Conservation (phyloP, 306 rosid species). For the Abrus precatorius region DNA sequence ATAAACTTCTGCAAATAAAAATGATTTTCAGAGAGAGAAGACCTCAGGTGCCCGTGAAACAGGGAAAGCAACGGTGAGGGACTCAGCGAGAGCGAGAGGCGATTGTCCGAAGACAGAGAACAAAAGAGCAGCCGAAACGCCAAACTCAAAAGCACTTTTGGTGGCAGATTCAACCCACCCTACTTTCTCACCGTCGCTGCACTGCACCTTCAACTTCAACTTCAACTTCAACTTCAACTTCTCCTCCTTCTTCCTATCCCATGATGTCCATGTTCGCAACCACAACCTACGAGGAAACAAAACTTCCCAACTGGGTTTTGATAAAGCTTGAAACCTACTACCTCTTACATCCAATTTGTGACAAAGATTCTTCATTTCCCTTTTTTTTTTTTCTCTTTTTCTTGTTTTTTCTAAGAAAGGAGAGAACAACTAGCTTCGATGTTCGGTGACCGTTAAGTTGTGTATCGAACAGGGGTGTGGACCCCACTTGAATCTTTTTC, state of each 20-base stretch:
- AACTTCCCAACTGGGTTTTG: slow-evolving; percentile 40
- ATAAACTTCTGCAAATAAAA: too few species aligned
- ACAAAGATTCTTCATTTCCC: slow-evolving; percentile 61
- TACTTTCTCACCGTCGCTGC: neutral
- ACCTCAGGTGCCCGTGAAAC: slow-evolving; percentile 95
- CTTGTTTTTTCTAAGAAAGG: neutral
- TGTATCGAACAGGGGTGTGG: slow-evolving; percentile 31
- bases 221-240: slow-evolving; percentile 25
- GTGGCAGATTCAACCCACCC: slow-evolving; percentile 53
- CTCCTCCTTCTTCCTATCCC: slow-evolving; percentile 41
- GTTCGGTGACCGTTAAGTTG: neutral
- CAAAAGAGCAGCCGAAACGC: slow-evolving; percentile 69
- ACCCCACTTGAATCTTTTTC: slow-evolving; percentile 49
- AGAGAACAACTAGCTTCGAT: neutral
- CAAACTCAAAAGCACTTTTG: slow-evolving; percentile 64
- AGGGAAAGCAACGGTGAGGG: slow-evolving; percentile 94
- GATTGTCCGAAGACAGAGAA: slow-evolving; percentile 63
- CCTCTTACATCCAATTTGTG: slow-evolving; percentile 55
- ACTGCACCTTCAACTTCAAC: slow-evolving; percentile 23
- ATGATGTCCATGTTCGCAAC: slow-evolving; percentile 34
- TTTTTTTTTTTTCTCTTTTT: neutral
- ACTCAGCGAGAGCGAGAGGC: slow-evolving; percentile 80
- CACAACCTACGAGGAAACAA: slow-evolving; percentile 47
- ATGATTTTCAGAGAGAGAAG: neutral
- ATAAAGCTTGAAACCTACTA: slow-evolving; percentile 6